Evolutionary conservation across 1,139 yeast genomes (phyloP).

Genomic region (Geotrichum australiense): DNA sequence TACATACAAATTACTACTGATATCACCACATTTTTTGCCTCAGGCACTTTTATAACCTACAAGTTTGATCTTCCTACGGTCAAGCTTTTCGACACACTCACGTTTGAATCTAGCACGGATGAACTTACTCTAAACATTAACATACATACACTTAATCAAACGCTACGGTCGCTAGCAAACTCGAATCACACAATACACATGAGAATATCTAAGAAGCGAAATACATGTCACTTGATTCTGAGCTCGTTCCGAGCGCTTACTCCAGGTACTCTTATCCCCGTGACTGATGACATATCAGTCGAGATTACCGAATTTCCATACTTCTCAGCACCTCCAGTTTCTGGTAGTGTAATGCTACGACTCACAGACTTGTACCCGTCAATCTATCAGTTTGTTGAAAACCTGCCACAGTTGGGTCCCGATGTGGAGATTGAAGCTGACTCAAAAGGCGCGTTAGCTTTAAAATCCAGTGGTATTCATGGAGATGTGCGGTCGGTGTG

Average conservation of each 20-base stretch:
- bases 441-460: conserved; percentile 4
- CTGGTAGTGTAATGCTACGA: conserved; percentile 7
- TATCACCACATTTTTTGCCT: neutral
- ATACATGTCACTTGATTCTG: conserved; percentile 3
- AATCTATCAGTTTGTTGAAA: conserved; percentile 3
- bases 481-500: conserved; percentile 8
- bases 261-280: conserved; percentile 4
- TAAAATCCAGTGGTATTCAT: conserved; percentile 6
- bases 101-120: neutral
- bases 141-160: conserved; percentile 5
- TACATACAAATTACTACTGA: conserved; percentile 6
- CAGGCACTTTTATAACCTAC: neutral
- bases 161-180: conserved; percentile 7
- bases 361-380: conserved; percentile 9
- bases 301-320: conserved; percentile 1
- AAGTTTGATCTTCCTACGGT: conserved; percentile 3
- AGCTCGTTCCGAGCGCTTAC: conserved; percentile 9
- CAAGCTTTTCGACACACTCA: neutral
- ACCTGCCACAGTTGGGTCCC: conserved; percentile 2
- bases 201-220: neutral
- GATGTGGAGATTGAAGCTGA: conserved; percentile 2
- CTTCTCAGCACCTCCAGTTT: conserved; percentile 2
- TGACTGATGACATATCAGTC: conserved; percentile 12
- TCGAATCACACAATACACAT: conserved; percentile 1
- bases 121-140: conserved; percentile 3